Percentiles rank a stretch among this genome's conserved stretches.
phyloP scores from a whole-genome alignment of 2,329 filamentous ascomycete genomes.

The Trematosphaeria pertusa region DNA sequence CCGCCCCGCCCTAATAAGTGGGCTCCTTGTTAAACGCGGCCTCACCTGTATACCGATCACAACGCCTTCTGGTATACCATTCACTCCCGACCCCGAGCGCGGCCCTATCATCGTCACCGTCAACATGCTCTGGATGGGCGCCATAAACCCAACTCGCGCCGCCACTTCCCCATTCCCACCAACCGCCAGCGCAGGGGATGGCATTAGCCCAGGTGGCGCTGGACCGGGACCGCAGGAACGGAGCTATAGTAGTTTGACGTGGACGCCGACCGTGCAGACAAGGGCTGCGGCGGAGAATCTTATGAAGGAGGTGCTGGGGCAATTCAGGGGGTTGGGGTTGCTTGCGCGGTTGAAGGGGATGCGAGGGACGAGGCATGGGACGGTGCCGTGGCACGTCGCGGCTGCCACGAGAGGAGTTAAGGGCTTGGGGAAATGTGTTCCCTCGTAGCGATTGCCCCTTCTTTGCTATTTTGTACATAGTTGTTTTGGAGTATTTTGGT shows the following conservation, averaged over 20 bases:
- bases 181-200: constrained; percentile 22
- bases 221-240: constrained; percentile 20
- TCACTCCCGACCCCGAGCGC: constrained; percentile 27
- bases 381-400: constrained; percentile 80
- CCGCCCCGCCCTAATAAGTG: constrained; percentile 49
- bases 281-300: constrained; percentile 62
- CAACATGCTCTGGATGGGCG: constrained; percentile 56
- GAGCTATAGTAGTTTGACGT: constrained; percentile 38
- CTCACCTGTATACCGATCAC: constrained; percentile 17
- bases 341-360: constrained; percentile 71
- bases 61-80: constrained; percentile 16
- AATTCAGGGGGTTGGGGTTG: constrained; percentile 73
- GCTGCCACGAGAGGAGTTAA: constrained; percentile 73
- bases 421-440: constrained; percentile 54
- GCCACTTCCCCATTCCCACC: constrained; percentile 40
- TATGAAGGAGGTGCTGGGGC: constrained; percentile 72
- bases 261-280: constrained; percentile 42
- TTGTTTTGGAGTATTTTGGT: background rate
- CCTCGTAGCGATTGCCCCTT: background rate
- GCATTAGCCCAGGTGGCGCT: constrained; percentile 25
- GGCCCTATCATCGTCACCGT: constrained; percentile 49
- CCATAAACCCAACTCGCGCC: constrained; percentile 46
- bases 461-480: no score
- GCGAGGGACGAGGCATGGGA: constrained; percentile 62
- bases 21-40: constrained; percentile 53